These are phyloP conservation scores for Leucosporidium creatinivorum DNA, from an alignment of 768 basidiomycete genomes.

Conservation along the genomic window DNA sequence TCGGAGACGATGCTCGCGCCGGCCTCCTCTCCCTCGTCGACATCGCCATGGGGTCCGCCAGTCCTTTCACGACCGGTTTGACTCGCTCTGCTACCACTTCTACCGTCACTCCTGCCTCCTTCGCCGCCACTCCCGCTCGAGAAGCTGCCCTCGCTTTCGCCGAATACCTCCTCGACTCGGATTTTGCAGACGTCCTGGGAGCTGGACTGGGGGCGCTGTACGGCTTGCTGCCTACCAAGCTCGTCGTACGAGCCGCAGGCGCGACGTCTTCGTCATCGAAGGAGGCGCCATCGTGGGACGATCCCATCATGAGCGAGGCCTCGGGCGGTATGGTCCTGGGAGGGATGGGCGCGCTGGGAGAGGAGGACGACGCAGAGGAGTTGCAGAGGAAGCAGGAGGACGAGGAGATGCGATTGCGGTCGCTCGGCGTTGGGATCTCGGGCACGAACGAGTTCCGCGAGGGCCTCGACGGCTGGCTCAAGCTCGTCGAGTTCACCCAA, in stretches of 20 bases:
- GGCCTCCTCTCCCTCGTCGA: slow-evolving; percentile 92
- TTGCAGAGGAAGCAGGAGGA: slow-evolving; percentile 39
- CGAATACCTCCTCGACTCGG: slow-evolving; percentile 91
- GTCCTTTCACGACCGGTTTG: neutral
- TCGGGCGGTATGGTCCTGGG: slow-evolving; percentile 63
- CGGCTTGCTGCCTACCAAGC: slow-evolving; percentile 78
- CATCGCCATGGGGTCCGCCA: slow-evolving; percentile 59
- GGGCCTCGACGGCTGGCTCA: slow-evolving; percentile 80
- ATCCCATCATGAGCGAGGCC: slow-evolving; percentile 8
- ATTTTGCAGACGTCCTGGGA: slow-evolving; percentile 93
- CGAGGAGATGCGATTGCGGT: slow-evolving; percentile 49
- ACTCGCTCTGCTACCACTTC: slow-evolving; percentile 9
- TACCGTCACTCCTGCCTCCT: slow-evolving; percentile 21
- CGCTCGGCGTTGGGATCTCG: slow-evolving; percentile 63
- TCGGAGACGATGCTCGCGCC: slow-evolving; percentile 86
- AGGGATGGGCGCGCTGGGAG: slow-evolving; percentile 50
- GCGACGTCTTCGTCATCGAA: slow-evolving; percentile 45
- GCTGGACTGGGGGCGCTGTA: slow-evolving; percentile 90
- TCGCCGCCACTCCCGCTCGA: slow-evolving; percentile 37
- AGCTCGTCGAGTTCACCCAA: slow-evolving; percentile 81
- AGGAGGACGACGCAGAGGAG: slow-evolving; percentile 45
- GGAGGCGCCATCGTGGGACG: slow-evolving; percentile 20
- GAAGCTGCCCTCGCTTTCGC: slow-evolving; percentile 82
- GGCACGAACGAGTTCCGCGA: slow-evolving; percentile 65
- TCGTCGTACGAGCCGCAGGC: slow-evolving; percentile 50